Percentiles rank a stretch among this genome's conserved stretches.
These are phyloP conservation scores for Sphaceloma murrayae DNA, from an alignment of 2,329 filamentous ascomycete species.

Conservation along the genomic window DNA sequence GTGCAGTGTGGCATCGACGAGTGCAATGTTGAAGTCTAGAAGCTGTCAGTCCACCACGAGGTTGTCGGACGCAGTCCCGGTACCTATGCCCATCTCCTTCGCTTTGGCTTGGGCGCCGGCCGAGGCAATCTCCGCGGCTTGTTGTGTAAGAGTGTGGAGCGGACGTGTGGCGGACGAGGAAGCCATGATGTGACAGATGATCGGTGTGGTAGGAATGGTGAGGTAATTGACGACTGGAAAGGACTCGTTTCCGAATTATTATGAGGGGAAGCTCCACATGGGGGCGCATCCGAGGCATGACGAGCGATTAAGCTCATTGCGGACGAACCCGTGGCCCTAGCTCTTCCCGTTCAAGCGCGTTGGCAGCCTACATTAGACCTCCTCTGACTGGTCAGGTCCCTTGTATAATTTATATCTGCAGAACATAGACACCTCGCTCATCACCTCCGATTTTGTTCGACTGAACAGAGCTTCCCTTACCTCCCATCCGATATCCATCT, in stretches of 20 bases:
- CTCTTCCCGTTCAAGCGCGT: slow-evolving; percentile 2
- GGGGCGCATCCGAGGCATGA: too few relatives aligned
- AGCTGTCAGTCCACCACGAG: neutral
- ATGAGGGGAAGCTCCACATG: neutral
- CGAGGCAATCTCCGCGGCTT: slow-evolving; percentile 29
- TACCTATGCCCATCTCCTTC: slow-evolving; percentile 30
- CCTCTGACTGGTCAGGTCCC: slow-evolving; percentile 4
- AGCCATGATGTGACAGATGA: neutral
- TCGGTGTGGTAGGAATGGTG: neutral
- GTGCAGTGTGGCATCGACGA: slow-evolving; percentile 38
- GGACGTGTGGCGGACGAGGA: slow-evolving; percentile 24
- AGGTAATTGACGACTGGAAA: neutral
- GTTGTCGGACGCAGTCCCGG: neutral
- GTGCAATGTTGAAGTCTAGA: slow-evolving; percentile 42
- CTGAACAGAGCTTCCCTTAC: too few relatives aligned
- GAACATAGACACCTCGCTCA: neutral
- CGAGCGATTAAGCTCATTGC: slow-evolving; percentile 4
- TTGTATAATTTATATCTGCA: neutral
- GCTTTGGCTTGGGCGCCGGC: slow-evolving; percentile 30
- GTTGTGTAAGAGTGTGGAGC: slow-evolving; percentile 28
- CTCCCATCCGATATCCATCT: too few relatives aligned
- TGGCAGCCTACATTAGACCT: neutral
- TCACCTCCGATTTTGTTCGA: neutral
- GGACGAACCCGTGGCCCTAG: slow-evolving; percentile 7
- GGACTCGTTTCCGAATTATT: neutral